Evolutionary conservation across 2,329 filamentous ascomycete species (phyloP), one percentile per base, ranked within the genome.

Genomic region (Aspergillus neoniger): DNA sequence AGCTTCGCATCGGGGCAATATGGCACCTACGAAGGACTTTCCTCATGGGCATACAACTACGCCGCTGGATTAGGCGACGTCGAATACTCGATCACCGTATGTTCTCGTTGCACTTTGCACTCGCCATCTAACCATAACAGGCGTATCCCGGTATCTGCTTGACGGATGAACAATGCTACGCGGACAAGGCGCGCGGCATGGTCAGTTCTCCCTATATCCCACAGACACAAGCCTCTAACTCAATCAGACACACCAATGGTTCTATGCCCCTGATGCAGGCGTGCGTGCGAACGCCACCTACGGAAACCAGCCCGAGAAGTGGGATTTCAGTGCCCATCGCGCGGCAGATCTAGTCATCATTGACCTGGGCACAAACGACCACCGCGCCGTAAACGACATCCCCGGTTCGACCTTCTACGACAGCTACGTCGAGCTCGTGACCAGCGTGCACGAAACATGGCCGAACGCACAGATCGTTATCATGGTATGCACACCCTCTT

Each of bases 141-240:
- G 69, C 71, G n/a, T 86, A 85, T 60, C 84, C 85, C 0, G 85
- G 85, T 4, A 85, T 86, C 52, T 87, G 85, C 64, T 76, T 85
- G 2, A 76, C 79, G 15, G 84, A 87, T 64, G 78, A 83, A 57
- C 67, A 82, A 52, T 88, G 85, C 72, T 87, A 81, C 74, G 83
- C 82, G 4, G 84, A 82, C 3, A 81, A 81, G 44, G 75, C 76
- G 6, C 74, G 78, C 39, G 82, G 82, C 15, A 80, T 82, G 67
- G 70, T 73, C 65, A 10, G 57, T 38, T 17, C n/a, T 15, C 15
- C 19, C 8, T 9, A 10, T n/a, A n/a, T 41, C 14, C 0, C 5
- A 8, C 10, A 14, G 8, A 17, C 7, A 9, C 14, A n/a, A 21
- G 2, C 5, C 10, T 44, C 62, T 68, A 58, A 68, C 17, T 3